These are phyloP conservation scores for Phtheirospermum japonicum DNA, from an alignment of 257 asterid genomes.

Conservation along the genomic window DNA sequence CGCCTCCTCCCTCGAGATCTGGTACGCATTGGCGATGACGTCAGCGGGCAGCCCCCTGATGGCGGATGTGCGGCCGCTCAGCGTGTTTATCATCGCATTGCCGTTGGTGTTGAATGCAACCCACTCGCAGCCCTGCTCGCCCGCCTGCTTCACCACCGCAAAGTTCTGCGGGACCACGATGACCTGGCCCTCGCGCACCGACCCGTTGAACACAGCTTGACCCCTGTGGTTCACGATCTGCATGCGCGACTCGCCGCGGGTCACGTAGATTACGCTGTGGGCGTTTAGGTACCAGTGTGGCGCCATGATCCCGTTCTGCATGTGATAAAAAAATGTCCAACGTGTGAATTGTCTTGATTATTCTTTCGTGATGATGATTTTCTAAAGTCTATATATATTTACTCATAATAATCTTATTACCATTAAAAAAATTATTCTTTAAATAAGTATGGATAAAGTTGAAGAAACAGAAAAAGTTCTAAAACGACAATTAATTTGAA, in stretches of 20 bases:
- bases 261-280: constrained; percentile 48
- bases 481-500: too few relatives aligned
- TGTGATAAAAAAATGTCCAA: too few relatives aligned
- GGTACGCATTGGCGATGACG: constrained; percentile 48
- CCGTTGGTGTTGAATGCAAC: constrained; percentile 65
- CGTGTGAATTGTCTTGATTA: too few relatives aligned
- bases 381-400: too few relatives aligned
- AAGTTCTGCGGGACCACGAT: constrained; percentile 64
- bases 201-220: constrained; percentile 49
- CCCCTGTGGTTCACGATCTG: constrained; percentile 74
- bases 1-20: constrained; percentile 50
- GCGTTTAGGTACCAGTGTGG: constrained; percentile 70
- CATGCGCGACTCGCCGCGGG: constrained; percentile 46
- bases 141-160: constrained; percentile 60
- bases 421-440: too few relatives aligned
- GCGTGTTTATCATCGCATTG: constrained; percentile 63
- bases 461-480: too few relatives aligned
- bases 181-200: constrained; percentile 53
- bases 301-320: constrained; percentile 52
- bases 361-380: too few relatives aligned
- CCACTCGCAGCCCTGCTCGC: constrained; percentile 61
- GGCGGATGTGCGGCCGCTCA: constrained; percentile 68
- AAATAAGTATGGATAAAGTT: too few relatives aligned
- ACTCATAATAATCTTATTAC: too few relatives aligned
- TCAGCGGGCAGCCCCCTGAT: constrained; percentile 50